phyloP scores from a whole-genome alignment of 352 stramenopile species.

The Globisporangium ultimum region DNA sequence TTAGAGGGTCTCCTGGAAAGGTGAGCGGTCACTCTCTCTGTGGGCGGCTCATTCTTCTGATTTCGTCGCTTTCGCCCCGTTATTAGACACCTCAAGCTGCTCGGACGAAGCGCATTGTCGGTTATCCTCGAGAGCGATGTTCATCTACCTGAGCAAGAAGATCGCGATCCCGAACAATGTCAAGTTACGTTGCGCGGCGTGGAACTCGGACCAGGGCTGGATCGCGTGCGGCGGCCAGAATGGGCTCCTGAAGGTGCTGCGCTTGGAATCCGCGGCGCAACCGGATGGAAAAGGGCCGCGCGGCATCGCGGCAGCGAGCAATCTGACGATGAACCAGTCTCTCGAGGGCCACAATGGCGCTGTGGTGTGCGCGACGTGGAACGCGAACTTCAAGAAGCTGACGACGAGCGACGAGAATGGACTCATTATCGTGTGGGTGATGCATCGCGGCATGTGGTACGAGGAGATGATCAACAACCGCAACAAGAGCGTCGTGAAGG shows the following conservation, averaged over 20 bases:
- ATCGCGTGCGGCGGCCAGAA: conserved; percentile 93
- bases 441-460: conserved; percentile 93
- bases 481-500: conserved; percentile 91
- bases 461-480: conserved; percentile 98
- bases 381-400: conserved; percentile 93
- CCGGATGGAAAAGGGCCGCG: conserved; percentile 67
- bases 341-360: conserved; percentile 91
- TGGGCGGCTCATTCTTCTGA: too few species aligned
- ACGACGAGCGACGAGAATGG: conserved; percentile 94
- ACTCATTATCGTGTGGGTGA: conserved; percentile 95
- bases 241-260: conserved; percentile 92
- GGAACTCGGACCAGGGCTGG: conserved; percentile 93
- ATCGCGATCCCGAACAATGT: conserved; percentile 94
- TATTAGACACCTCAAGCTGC: too few species aligned
- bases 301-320: conserved; percentile 85
- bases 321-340: conserved; percentile 95
- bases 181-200: conserved; percentile 87
- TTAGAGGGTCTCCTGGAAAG: not conserved
- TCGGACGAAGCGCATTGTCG: too few species aligned
- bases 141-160: conserved; percentile 95
- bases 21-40: not conserved
- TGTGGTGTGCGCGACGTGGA: conserved; percentile 92
- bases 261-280: conserved; percentile 76
- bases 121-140: conserved; percentile 59
- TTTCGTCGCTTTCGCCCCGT: too few species aligned